Evolutionary conservation across 345 rosid species (phyloP).

Genomic region (Acer saccharum): DNA sequence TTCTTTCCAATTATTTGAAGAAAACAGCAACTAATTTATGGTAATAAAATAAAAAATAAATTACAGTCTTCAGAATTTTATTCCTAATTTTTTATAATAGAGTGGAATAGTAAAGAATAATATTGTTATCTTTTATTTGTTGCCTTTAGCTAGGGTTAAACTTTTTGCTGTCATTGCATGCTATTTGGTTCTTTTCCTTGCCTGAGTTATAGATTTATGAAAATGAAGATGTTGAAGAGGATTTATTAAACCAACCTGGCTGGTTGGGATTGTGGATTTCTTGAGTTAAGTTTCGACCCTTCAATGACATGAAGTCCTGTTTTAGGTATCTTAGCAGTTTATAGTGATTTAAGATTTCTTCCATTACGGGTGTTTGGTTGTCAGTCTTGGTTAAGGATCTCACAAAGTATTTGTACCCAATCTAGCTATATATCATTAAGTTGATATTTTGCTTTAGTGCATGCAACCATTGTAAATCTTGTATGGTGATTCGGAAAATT

Average conservation of each 20-base stretch:
- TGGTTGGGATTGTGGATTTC: neutral
- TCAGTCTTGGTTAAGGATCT: neutral
- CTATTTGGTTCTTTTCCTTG: neutral
- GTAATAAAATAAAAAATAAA: slow-evolving; percentile 1
- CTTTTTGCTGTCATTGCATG: neutral
- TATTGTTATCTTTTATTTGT: neutral
- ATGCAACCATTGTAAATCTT: neutral
- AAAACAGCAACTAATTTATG: slow-evolving; percentile 1
- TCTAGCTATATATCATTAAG: neutral
- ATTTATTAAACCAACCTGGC: neutral
- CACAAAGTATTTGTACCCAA: neutral
- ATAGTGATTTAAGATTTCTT: neutral
- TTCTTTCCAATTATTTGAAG: neutral
- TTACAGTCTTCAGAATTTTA: neutral
- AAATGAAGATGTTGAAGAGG: neutral
- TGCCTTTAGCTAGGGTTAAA: neutral
- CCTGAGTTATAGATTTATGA: neutral
- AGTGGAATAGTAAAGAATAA: neutral
- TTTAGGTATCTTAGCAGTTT: neutral
- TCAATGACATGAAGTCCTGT: neutral
- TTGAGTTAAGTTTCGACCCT: neutral
- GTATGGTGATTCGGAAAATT: neutral
- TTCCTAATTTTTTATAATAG: neutral
- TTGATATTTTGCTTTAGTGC: neutral
- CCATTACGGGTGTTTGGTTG: neutral